These are phyloP conservation scores for Medicago arabica DNA, from an alignment of 306 rosid genomes.

Conservation along the genomic window DNA sequence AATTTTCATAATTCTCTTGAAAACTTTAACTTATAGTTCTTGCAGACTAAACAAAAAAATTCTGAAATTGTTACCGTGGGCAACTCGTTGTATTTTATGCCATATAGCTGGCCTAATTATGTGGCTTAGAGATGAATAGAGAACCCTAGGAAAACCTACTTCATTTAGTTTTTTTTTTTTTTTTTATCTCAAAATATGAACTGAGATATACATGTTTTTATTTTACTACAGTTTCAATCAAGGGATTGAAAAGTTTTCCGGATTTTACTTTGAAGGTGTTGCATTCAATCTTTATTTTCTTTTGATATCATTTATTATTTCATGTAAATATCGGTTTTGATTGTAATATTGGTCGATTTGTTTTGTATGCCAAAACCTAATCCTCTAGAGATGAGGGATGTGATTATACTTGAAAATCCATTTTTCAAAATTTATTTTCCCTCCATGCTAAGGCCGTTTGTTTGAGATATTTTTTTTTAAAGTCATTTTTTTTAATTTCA, in stretches of 20 bases:
- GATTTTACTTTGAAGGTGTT: conserved; percentile 38
- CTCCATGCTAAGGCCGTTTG: too few relatives aligned
- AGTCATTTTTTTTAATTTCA: too few relatives aligned
- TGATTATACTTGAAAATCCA: conserved; percentile 30
- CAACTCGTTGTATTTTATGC: conserved; percentile 54
- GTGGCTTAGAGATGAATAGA: conserved; percentile 52
- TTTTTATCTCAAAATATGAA: conserved; percentile 35
- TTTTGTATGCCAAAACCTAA: conserved; percentile 14
- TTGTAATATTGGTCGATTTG: conserved; percentile 35
- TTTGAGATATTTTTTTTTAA: too few relatives aligned
- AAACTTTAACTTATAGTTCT: conserved; percentile 43
- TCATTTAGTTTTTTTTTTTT: conserved; percentile 10
- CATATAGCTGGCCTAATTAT: conserved; percentile 48
- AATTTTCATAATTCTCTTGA: conserved; percentile 43
- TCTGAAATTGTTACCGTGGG: conserved; percentile 25
- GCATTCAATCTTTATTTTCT: conserved; percentile 29
- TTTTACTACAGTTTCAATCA: conserved; percentile 38
- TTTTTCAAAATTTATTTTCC: too few relatives aligned
- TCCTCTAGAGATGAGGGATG: conserved; percentile 32
- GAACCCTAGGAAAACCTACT: conserved; percentile 43
- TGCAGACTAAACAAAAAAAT: conserved; percentile 46
- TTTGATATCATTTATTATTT: conserved; percentile 31
- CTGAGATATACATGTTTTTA: conserved; percentile 32
- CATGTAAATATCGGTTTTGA: conserved; percentile 24
- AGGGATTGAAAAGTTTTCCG: conserved; percentile 38